Percentiles rank a stretch among this genome's conserved stretches.
Conservation (phyloP, 2,329 filamentous ascomycete species). For the Tolypocladium endophyticum region DNA sequence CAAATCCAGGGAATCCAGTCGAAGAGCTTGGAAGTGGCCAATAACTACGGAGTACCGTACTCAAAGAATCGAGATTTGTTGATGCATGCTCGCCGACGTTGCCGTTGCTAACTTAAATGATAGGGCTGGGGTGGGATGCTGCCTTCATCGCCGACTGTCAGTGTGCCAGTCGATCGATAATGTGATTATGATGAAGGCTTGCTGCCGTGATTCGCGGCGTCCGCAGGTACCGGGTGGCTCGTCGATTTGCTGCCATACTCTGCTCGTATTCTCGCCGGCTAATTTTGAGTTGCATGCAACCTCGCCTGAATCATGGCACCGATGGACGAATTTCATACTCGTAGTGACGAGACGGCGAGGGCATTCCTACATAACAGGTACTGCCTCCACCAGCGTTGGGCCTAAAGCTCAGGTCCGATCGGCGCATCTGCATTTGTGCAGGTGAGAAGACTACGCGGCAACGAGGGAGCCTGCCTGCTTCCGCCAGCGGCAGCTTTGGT, state of each 20-base stretch:
- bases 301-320: not conserved
- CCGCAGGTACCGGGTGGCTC: not conserved
- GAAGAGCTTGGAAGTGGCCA: not conserved
- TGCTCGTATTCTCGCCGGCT: not conserved
- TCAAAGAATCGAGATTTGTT: not conserved
- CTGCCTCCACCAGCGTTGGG: not conserved
- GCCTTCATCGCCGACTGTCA: not conserved
- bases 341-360: not conserved
- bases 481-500: not conserved
- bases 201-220: not conserved
- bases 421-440: no score
- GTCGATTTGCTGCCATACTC: not conserved
- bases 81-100: not conserved
- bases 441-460: no score
- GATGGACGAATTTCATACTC: not conserved
- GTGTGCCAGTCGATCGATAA: not conserved
- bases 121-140: not conserved
- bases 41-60: not conserved
- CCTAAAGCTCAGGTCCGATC: no score
- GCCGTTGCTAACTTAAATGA: not conserved
- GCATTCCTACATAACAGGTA: not conserved
- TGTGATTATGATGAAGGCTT: not conserved
- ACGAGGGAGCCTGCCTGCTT: not conserved
- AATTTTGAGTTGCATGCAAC: not conserved
- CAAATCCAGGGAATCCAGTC: not conserved